phyloP scores from a whole-genome alignment of 768 basidiomycete species.

The Lactarius trivialis region DNA sequence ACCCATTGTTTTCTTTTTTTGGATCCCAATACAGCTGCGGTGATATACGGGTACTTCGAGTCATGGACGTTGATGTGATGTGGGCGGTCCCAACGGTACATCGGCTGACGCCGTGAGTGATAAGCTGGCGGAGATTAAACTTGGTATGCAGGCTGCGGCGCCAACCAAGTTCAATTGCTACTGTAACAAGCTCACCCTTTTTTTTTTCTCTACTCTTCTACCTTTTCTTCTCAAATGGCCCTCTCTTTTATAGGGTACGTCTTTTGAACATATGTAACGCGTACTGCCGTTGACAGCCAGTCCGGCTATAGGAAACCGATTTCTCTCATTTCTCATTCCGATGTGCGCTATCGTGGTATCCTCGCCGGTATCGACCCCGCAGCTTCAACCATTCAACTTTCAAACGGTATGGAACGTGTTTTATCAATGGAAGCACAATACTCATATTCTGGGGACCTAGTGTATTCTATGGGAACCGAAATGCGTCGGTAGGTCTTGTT shows the following conservation, averaged over 20 bases:
- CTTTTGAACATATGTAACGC: background rate
- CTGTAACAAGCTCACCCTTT: background rate
- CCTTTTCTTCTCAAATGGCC: constrained; percentile 15
- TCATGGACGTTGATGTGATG: background rate
- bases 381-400: constrained; percentile 81
- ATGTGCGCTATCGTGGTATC: constrained; percentile 85
- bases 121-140: background rate
- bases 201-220: background rate
- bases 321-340: constrained; percentile 84
- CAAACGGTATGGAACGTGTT: constrained; percentile 55
- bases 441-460: constrained; percentile 28
- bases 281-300: constrained; percentile 2
- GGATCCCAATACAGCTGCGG: constrained; percentile 3
- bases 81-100: background rate
- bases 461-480: constrained; percentile 88
- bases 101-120: background rate
- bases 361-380: constrained; percentile 81
- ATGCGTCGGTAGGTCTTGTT: constrained; percentile 55
- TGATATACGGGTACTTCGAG: background rate
- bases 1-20: constrained; percentile 10
- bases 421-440: background rate
- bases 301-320: constrained; percentile 64
- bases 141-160: background rate
- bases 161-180: background rate
- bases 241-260: constrained; percentile 24